Percentiles rank a stretch among this genome's conserved stretches.
Evolutionary conservation across 2,329 filamentous ascomycete genomes (phyloP).

Genomic region (Dothistroma septosporum): DNA sequence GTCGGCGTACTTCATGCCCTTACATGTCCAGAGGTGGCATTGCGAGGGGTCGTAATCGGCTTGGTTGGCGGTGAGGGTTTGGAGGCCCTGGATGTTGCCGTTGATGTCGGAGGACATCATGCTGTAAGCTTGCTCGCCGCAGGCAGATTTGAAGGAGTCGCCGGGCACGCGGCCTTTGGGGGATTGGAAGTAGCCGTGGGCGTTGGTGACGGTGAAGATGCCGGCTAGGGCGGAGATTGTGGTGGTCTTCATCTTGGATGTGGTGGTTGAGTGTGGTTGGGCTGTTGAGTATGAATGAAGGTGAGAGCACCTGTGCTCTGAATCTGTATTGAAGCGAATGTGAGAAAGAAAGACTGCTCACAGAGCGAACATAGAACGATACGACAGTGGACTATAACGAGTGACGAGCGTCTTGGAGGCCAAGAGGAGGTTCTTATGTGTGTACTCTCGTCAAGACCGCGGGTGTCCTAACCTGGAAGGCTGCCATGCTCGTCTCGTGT

Average conservation of each 20-base stretch:
- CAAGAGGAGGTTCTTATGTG: not conserved
- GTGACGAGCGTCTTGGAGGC: not conserved
- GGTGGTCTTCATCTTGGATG: slow-evolving; percentile 26
- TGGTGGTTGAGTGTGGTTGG: not conserved
- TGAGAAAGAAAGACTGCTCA: slow-evolving; percentile 15
- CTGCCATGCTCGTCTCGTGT: slow-evolving; percentile 2
- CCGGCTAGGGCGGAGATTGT: slow-evolving; percentile 40
- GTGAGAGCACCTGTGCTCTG: slow-evolving; percentile 14
- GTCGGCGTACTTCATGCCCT: slow-evolving; percentile 56
- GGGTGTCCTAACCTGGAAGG: not conserved
- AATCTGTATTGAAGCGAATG: slow-evolving; percentile 6
- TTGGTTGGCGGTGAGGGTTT: slow-evolving; percentile 43
- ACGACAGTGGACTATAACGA: not conserved
- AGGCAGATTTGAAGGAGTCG: slow-evolving; percentile 48
- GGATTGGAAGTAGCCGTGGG: slow-evolving; percentile 51
- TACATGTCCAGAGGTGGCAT: slow-evolving; percentile 34
- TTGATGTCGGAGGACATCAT: slow-evolving; percentile 53
- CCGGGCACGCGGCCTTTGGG: slow-evolving; percentile 51
- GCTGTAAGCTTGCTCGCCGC: slow-evolving; percentile 53
- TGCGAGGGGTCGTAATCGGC: slow-evolving; percentile 23
- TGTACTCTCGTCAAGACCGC: not conserved
- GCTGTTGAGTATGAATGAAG: not conserved
- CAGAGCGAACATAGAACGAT: slow-evolving; percentile 11
- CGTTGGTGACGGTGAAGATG: slow-evolving; percentile 46
- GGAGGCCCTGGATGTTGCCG: slow-evolving; percentile 55